phyloP scores from a whole-genome alignment of 2,329 filamentous ascomycete genomes.

The Aspergillus hiratsukae region DNA sequence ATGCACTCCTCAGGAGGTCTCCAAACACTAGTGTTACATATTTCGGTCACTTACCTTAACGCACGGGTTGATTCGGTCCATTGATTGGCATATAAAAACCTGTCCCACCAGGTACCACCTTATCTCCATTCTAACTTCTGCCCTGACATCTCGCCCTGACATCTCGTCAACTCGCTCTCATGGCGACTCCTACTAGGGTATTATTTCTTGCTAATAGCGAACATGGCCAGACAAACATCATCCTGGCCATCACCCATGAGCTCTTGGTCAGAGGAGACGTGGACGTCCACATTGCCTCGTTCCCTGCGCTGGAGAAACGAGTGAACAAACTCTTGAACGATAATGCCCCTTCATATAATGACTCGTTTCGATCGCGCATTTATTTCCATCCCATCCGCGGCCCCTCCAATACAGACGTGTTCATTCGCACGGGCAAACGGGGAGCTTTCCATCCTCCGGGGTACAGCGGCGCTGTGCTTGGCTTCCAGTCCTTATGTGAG shows the following conservation, averaged over 20 bases:
- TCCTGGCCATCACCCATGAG: constrained; percentile 42
- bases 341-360: constrained; percentile 16
- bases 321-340: constrained; percentile 26
- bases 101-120: not conserved
- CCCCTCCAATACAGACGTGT: constrained; percentile 30
- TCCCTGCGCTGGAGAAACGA: constrained; percentile 30
- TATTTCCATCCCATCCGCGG: constrained; percentile 35
- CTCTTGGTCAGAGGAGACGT: constrained; percentile 34
- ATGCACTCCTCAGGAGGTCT: not conserved
- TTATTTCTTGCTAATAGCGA: constrained; percentile 46
- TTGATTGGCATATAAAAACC: not conserved
- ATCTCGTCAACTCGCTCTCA: not conserved
- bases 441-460: constrained; percentile 30
- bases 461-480: constrained; percentile 32
- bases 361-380: constrained; percentile 11
- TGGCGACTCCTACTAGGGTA: constrained; percentile 21
- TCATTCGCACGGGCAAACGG: constrained; percentile 24
- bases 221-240: constrained; percentile 46
- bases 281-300: constrained; percentile 46
- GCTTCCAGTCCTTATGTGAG: constrained; percentile 24
- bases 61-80: not conserved
- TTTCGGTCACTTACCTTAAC: not conserved
- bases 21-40: not conserved
- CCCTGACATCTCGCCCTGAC: too few relatives aligned
- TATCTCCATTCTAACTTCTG: not conserved